A percentile compares a stretch with the other conserved stretches of the same genome.
Evolutionary conservation across 2,329 filamentous ascomycete species (phyloP).

Genomic region (Alternaria sp.): DNA sequence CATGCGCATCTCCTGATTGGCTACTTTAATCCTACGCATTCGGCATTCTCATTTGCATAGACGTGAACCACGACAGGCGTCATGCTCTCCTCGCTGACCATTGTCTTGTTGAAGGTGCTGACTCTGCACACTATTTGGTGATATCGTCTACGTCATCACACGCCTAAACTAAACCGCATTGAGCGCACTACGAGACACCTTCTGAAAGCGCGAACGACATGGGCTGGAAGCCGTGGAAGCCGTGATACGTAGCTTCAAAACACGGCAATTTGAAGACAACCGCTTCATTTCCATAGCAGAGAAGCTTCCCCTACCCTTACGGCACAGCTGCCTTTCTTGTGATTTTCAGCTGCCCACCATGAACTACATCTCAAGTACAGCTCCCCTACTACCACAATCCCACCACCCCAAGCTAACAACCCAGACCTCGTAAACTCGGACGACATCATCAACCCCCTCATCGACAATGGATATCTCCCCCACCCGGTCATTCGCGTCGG

Average conservation of each 20-base stretch:
- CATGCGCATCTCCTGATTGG: neutral
- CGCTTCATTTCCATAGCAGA: neutral
- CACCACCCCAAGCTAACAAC: neutral
- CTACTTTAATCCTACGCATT: neutral
- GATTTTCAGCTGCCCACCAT: slow-evolving; percentile 21
- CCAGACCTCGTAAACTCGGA: slow-evolving; percentile 37
- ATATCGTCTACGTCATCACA: slow-evolving; percentile 35
- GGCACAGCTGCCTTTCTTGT: neutral
- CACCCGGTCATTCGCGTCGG: slow-evolving; percentile 67
- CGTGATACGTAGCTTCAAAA: neutral
- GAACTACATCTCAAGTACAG: slow-evolving; percentile 43
- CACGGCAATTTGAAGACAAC: neutral
- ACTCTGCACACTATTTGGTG: neutral
- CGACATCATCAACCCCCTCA: slow-evolving; percentile 49
- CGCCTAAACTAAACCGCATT: slow-evolving; percentile 15
- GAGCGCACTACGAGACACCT: neutral
- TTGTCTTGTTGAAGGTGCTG: neutral
- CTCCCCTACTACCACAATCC: neutral
- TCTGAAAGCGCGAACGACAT: neutral
- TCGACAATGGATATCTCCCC: slow-evolving; percentile 71
- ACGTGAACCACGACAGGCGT: neutral
- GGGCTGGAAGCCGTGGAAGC: neutral
- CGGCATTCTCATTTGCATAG: neutral
- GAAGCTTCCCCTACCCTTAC: neutral
- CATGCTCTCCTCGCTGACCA: neutral